These are phyloP conservation scores for Nadsonia commutata DNA, from an alignment of 1,139 yeast species.

Conservation along the genomic window DNA sequence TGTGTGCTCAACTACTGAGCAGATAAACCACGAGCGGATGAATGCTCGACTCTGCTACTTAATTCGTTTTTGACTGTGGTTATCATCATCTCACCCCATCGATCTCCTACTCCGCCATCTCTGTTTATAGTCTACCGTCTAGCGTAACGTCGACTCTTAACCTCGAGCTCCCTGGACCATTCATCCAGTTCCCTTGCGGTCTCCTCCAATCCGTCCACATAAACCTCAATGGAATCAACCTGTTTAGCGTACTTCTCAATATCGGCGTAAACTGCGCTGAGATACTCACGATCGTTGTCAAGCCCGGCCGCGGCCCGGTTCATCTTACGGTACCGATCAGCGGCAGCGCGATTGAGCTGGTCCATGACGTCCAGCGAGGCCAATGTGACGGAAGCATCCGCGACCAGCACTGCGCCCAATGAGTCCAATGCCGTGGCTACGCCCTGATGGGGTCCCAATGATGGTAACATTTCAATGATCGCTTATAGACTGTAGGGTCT, in stretches of 20 bases:
- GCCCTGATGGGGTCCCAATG: background rate
- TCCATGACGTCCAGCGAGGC: conserved; percentile 22
- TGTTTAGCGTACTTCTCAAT: conserved; percentile 21
- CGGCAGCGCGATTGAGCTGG: conserved; percentile 19
- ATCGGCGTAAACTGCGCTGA: conserved; percentile 16
- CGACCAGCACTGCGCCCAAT: conserved; percentile 13
- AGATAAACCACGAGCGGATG: too few relatives aligned
- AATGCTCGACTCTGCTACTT: too few relatives aligned
- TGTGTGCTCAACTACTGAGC: too few relatives aligned
- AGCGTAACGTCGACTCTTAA: conserved; percentile 20
- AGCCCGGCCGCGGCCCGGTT: conserved; percentile 16
- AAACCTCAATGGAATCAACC: conserved; percentile 31
- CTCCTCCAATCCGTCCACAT: conserved; percentile 31
- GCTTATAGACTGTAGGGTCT: too few relatives aligned
- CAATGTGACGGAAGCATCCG: conserved; percentile 20
- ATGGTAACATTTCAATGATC: background rate
- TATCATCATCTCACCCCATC: too few relatives aligned
- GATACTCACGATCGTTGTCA: conserved; percentile 13
- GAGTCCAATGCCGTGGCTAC: background rate
- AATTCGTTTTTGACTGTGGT: too few relatives aligned
- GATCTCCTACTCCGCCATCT: too few relatives aligned
- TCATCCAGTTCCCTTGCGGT: conserved; percentile 41
- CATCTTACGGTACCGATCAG: conserved; percentile 16
- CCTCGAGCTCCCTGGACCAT: conserved; percentile 43
- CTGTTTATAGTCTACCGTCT: too few relatives aligned